Percentiles rank a stretch among this genome's conserved stretches.
Evolutionary conservation across 352 stramenopile species (phyloP).

Genomic region (Thalassiosira exigua): DNA sequence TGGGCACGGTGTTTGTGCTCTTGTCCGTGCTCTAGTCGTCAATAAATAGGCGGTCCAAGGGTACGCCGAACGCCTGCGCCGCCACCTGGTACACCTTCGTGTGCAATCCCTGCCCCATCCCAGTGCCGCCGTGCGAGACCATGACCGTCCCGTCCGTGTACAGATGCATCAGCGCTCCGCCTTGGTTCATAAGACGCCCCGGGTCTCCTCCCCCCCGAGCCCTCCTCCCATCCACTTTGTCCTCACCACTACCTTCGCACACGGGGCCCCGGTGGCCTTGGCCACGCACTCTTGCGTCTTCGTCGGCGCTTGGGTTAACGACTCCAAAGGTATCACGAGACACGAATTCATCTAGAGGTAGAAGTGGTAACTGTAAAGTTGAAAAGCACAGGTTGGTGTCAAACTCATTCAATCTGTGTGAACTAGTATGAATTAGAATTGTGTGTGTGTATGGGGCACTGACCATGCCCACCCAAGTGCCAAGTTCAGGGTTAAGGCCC

Average conservation of each 20-base stretch:
- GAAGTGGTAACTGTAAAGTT: too few relatives aligned
- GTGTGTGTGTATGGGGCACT: too few relatives aligned
- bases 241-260: conserved; percentile 88
- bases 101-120: conserved; percentile 97
- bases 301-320: conserved; percentile 89
- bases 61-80: conserved; percentile 91
- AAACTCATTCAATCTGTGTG: too few relatives aligned
- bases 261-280: conserved; percentile 90
- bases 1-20: conserved; percentile 93
- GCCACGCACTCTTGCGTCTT: conserved; percentile 92
- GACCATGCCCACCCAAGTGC: too few relatives aligned
- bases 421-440: too few relatives aligned
- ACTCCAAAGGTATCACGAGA: conserved; percentile 81
- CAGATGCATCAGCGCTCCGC: conserved; percentile 93
- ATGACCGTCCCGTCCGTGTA: conserved; percentile 95
- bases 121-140: conserved; percentile 93
- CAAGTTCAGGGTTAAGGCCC: too few relatives aligned
- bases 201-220: conserved; percentile 96
- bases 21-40: conserved; percentile 94
- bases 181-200: conserved; percentile 97
- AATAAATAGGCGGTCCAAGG: conserved; percentile 91
- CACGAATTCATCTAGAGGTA: conserved; percentile 90
- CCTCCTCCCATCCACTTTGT: conserved; percentile 95
- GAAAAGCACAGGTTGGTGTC: too few relatives aligned
- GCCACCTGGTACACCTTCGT: conserved; percentile 93